Base-by-base conservation (phyloP, 1,284 basidiomycete genomes). In the Mycena sp. region DNA sequence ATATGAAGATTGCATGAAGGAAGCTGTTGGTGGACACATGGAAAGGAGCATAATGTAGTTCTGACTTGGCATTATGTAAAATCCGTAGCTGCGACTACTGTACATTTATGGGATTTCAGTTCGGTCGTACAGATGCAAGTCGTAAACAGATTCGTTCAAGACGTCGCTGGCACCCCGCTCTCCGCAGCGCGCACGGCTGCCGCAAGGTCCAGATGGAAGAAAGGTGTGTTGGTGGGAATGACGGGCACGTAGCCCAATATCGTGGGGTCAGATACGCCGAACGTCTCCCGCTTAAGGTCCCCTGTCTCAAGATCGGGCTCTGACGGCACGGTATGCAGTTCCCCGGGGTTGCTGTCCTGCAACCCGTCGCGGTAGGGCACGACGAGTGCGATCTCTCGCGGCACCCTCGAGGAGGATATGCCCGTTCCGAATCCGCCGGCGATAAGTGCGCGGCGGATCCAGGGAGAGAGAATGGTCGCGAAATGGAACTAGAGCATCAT, bases 371-470 rank as follows among this genome's bases (percentile, higher is more conserved):
- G 79, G 69, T 86, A 86, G 0, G 90, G 84, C 12, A 92, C 88
- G 55, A 95, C 87, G 30, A 89, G 81, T 2, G 91, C 93, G 61
- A 95, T 81, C 71, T 96, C 94, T 21, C 79, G 79, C 4, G 83
- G 83, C 5, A 77, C 66, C 32, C 76, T 76, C 6, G 80, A 78
- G 12, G 82, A 71, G 1, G 82, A 74, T 4, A 74, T 69, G 6
- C 90, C 87, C 25, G 81, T 82, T 6, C 95, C 95, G 73, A 98
- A 97, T 1, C 94, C 93, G 58, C 91, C 95, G 14, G 93, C 94
- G 67, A 94, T 83, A 48, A 98, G 85, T 2, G 93, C 94, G 51
- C 95, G 90, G 61, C 93, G 89, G 61, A 96, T 95, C 97, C 97
- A 99, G 0, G 96, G 95, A 0, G 94, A 96, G 57, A 96, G 85